Evolutionary conservation across 2,329 filamentous ascomycete genomes (phyloP).

Genomic region (Niveomyces coronatus): DNA sequence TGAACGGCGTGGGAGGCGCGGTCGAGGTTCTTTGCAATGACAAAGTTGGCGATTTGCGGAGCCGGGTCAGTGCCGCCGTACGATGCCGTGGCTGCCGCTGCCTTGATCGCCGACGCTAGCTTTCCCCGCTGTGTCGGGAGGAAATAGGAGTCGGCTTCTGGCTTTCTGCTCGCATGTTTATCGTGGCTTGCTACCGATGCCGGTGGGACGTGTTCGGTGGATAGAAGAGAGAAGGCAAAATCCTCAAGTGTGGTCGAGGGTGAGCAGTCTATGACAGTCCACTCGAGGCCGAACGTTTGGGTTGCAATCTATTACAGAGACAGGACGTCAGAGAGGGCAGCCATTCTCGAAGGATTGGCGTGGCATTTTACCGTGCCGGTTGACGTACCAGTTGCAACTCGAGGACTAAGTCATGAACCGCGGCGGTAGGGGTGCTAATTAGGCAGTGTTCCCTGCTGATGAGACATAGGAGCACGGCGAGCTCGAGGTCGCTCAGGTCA

Average conservation of each 20-base stretch:
- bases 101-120: neutral
- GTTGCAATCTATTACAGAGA: slow-evolving; percentile 58
- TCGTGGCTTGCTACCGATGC: slow-evolving; percentile 12
- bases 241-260: slow-evolving; percentile 67
- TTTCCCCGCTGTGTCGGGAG: neutral
- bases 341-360: neutral
- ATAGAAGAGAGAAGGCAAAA: slow-evolving; percentile 63
- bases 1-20: slow-evolving; percentile 65
- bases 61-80: slow-evolving; percentile 5
- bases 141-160: slow-evolving; percentile 20
- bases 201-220: slow-evolving; percentile 13
- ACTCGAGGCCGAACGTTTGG: slow-evolving; percentile 62
- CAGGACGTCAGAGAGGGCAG: neutral
- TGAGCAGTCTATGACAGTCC: slow-evolving; percentile 62
- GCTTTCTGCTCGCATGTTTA: slow-evolving; percentile 16
- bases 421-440: slow-evolving; percentile 57
- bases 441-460: slow-evolving; percentile 80
- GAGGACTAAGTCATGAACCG: slow-evolving; percentile 56
- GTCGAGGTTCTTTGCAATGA: slow-evolving; percentile 75
- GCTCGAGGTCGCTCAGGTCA: slow-evolving; percentile 74
- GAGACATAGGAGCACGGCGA: slow-evolving; percentile 74
- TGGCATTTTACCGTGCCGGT: too few relatives aligned
- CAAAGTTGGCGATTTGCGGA: slow-evolving; percentile 61
- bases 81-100: slow-evolving; percentile 10
- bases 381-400: slow-evolving; percentile 58